These are phyloP conservation scores for Amanita molliuscula DNA, from an alignment of 768 basidiomycete species.

Conservation along the genomic window DNA sequence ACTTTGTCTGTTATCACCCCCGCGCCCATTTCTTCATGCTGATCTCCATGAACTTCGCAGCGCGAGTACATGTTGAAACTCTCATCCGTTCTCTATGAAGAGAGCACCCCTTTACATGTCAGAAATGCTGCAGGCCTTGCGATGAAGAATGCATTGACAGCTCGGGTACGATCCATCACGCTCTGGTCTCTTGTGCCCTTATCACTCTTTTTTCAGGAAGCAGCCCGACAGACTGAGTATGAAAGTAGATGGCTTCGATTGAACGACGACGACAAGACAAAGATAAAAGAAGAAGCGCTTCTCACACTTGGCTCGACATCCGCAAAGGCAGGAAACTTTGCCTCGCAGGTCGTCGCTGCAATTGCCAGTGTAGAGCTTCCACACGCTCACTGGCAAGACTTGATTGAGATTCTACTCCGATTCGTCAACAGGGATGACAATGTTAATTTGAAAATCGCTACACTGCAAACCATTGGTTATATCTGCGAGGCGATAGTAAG, in stretches of 20 bases:
- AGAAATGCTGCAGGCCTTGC: conserved; percentile 96
- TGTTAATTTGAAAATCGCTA: conserved; percentile 71
- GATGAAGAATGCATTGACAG: conserved; percentile 89
- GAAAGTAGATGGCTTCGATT: conserved; percentile 78
- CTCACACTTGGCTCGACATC: conserved; percentile 67
- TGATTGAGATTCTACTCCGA: conserved; percentile 80
- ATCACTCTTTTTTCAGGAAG: conserved; percentile 41
- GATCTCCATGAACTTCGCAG: conserved; percentile 29
- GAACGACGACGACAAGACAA: conserved; percentile 50
- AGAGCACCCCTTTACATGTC: conserved; percentile 57
- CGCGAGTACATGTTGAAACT: conserved; percentile 91
- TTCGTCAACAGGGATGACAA: conserved; percentile 74
- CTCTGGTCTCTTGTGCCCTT: conserved; percentile 10
- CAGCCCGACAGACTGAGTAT: conserved; percentile 64
- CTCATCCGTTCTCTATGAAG: conserved; percentile 74
- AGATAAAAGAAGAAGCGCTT: conserved; percentile 85
- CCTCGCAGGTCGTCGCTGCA: conserved; percentile 90
- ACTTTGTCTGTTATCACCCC: conserved; percentile 60
- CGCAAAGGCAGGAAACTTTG: conserved; percentile 71
- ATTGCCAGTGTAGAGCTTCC: conserved; percentile 93
- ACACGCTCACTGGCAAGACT: conserved; percentile 76
- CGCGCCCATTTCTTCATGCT: conserved; percentile 13
- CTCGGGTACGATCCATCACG: conserved; percentile 54
- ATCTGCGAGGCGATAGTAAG: conserved; percentile 95
- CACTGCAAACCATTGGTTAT: conserved; percentile 91